Evolutionary conservation across 106 monocot genomes (phyloP), one percentile per base, ranked within the genome.

Genomic region (Narthecium ossifragum): DNA sequence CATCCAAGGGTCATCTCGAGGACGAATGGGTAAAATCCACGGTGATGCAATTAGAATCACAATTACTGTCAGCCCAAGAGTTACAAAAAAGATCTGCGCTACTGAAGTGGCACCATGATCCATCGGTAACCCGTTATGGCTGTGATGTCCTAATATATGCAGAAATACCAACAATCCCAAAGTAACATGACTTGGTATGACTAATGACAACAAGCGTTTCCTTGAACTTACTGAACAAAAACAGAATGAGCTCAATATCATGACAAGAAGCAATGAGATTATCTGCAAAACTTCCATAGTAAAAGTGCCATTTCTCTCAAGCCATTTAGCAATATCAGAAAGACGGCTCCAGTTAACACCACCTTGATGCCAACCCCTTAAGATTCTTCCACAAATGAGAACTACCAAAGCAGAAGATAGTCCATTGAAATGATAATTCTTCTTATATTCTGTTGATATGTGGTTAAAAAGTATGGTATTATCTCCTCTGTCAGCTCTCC

Each of bases 351-450:
- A 98, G 63, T 98, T 98, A 23, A 98, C 72, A 55, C 96, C 96
- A 59, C 96, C 96, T 74, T 98, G 96, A 78, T 87, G 86, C 96
- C 96, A 98, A 58, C 78, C 73, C 71, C 90, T 75, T 47, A 90
- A 61, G 69, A 90, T 62, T 56, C 96, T 86, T 39, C 80, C 83
- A 74, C 70, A 84, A 43, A 87, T 57, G 4, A 98, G 90, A 37
- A 86, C 73, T 48, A 76, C 38, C n/a, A 90, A 23, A 57, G 86
- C 15, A 56, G 62, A 66, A 24, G 17, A 67, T 56, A 80, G 53
- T 51, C 57, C 55, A 59, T 43, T 45, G 60, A 37, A 48, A 18
- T 47, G 27, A 25, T 39, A 27, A 8, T 29, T 27, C 32, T 30
- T 33, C 53, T 78, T 62, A 15, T 36, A 22, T 23, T 46, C 0